Conservation (phyloP, 768 basidiomycete species). For the Roridomyces roridus region DNA sequence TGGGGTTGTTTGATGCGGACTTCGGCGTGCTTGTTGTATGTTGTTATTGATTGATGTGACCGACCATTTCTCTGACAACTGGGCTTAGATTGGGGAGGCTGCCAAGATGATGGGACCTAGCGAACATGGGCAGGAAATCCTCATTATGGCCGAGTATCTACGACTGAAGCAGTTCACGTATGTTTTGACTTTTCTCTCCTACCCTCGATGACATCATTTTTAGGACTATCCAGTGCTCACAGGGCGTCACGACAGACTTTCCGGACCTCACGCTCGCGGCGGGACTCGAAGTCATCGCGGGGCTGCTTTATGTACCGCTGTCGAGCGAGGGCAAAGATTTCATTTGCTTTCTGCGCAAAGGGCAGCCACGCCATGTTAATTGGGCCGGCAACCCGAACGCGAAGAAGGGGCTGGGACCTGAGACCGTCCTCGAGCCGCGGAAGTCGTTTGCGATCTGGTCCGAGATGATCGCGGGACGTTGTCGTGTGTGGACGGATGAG, state of each 20-base stretch:
- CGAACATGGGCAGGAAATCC: constrained; percentile 76
- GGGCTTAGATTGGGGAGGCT: constrained; percentile 59
- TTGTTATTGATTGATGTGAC: background rate
- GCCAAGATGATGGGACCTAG: constrained; percentile 74
- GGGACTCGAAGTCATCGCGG: constrained; percentile 71
- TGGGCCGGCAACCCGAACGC: constrained; percentile 83
- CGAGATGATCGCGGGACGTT: constrained; percentile 71
- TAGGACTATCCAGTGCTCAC: constrained; percentile 74
- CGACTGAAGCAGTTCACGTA: constrained; percentile 74
- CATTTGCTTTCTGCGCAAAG: constrained; percentile 80
- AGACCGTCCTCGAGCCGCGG: constrained; percentile 68
- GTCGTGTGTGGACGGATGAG: constrained; percentile 80
- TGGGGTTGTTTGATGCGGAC: constrained; percentile 80
- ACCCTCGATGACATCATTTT: background rate
- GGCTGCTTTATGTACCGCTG: constrained; percentile 77
- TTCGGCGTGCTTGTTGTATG: constrained; percentile 66
- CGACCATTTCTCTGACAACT: no score
- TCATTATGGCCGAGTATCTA: constrained; percentile 82
- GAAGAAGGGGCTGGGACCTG: constrained; percentile 39
- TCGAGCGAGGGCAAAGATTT: constrained; percentile 79
- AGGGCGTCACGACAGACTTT: constrained; percentile 71
- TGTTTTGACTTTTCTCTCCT: constrained; percentile 31
- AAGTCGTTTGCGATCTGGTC: constrained; percentile 83
- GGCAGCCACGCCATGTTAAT: constrained; percentile 70
- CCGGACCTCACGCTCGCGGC: constrained; percentile 59